These are phyloP conservation scores for Paramecium caudatum DNA, from an alignment of 73 alveolate species.

Conservation along the genomic window DNA sequence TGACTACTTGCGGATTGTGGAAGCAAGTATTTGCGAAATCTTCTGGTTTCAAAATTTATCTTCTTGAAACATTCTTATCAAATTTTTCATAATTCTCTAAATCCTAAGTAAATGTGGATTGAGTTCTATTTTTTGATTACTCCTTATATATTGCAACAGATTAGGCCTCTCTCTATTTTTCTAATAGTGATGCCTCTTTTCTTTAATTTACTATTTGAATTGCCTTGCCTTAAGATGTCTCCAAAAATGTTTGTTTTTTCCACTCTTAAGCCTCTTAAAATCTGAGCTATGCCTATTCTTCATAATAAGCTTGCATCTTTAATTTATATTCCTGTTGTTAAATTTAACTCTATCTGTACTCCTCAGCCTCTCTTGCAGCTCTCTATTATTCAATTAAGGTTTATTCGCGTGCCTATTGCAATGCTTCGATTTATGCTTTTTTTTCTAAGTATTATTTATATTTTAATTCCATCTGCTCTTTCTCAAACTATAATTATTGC, in stretches of 20 bases:
- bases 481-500: neutral
- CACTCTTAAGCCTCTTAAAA: constrained; percentile 52
- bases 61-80: constrained; percentile 46
- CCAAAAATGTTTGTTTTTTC: constrained; percentile 43
- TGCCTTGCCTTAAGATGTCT: constrained; percentile 12
- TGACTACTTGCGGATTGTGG: constrained; percentile 58
- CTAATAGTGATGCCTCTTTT: neutral
- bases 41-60: constrained; percentile 59
- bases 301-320: neutral
- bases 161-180: constrained; percentile 11
- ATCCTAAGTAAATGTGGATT: neutral
- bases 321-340: neutral
- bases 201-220: neutral
- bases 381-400: neutral
- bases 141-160: constrained; percentile 28
- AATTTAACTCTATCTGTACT: neutral
- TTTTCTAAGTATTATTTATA: constrained; percentile 41
- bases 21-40: constrained; percentile 67
- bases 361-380: constrained; percentile 40
- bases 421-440: constrained; percentile 43
- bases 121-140: neutral
- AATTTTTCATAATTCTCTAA: constrained; percentile 60
- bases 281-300: constrained; percentile 6
- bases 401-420: neutral
- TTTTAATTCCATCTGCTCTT: constrained; percentile 8